These are phyloP conservation scores for Globisporangium paroecandrum DNA, from an alignment of 352 stramenopile genomes.

Conservation along the genomic window DNA sequence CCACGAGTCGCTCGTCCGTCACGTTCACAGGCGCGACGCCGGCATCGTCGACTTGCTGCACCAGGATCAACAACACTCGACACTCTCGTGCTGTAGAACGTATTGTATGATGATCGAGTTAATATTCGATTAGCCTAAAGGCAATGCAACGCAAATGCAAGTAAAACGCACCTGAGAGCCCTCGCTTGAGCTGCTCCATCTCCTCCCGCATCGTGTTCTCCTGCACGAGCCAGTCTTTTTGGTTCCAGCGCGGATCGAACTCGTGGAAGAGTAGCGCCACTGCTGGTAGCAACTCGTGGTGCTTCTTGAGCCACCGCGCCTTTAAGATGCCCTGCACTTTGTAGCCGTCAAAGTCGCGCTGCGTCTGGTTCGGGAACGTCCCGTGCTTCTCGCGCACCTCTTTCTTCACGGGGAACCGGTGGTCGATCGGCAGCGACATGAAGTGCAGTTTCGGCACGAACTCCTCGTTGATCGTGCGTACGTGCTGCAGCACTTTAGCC, in stretches of 20 bases:
- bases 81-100: conserved; percentile 52
- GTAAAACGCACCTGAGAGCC: conserved; percentile 29
- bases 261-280: conserved; percentile 83
- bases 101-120: conserved; percentile 29
- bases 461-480: conserved; percentile 78
- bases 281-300: conserved; percentile 75
- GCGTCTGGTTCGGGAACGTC: conserved; percentile 79
- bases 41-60: conserved; percentile 78
- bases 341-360: conserved; percentile 81
- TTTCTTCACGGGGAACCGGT: conserved; percentile 82
- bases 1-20: conserved; percentile 72
- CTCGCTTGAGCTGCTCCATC: conserved; percentile 67
- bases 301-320: conserved; percentile 82
- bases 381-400: conserved; percentile 82
- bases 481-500: conserved; percentile 56
- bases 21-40: conserved; percentile 54
- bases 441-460: conserved; percentile 82
- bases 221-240: conserved; percentile 63
- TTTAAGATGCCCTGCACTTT: conserved; percentile 71
- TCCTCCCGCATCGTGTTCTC: conserved; percentile 71
- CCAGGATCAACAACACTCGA: conserved; percentile 70
- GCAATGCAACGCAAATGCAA: background rate
- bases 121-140: background rate
- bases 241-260: conserved; percentile 75
- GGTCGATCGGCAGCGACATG: conserved; percentile 57